These are phyloP conservation scores for Annulohypoxylon nitens DNA, from an alignment of 495 filamentous ascomycete species.

Conservation along the genomic window DNA sequence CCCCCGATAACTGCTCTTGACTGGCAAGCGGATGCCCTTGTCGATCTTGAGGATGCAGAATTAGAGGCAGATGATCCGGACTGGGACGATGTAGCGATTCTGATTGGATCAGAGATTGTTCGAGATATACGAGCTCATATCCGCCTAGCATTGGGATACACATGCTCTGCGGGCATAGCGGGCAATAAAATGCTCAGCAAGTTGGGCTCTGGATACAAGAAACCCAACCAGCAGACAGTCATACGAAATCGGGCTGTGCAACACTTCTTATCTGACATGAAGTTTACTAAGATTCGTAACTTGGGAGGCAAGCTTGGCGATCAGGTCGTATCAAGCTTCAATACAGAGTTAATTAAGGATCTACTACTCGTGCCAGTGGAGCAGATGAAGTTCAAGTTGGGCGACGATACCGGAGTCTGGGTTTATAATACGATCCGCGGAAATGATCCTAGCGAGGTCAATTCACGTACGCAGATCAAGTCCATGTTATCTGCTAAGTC, in stretches of 20 bases:
- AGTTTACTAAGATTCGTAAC: constrained; percentile 96
- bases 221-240: constrained; percentile 93
- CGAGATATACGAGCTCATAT: constrained; percentile 77
- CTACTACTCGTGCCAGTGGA: constrained; percentile 79
- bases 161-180: constrained; percentile 89
- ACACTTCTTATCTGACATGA: constrained; percentile 85
- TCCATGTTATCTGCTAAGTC: constrained; percentile 99
- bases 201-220: constrained; percentile 88
- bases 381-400: constrained; percentile 81
- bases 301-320: constrained; percentile 97
- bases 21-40: constrained; percentile 83
- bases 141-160: constrained; percentile 79
- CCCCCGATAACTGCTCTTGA: constrained; percentile 81
- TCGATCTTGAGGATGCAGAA: constrained; percentile 79
- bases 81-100: constrained; percentile 94
- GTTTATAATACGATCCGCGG: constrained; percentile 89
- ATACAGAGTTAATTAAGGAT: constrained; percentile 83
- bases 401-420: constrained; percentile 90
- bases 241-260: constrained; percentile 85
- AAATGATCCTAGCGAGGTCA: constrained; percentile 88
- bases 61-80: constrained; percentile 85
- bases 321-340: constrained; percentile 79
- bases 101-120: constrained; percentile 89
- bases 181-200: constrained; percentile 97
- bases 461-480: constrained; percentile 91